A percentile compares a stretch with the other conserved stretches of the same genome.
Conservation (phyloP, 2,329 filamentous ascomycete genomes). For the Epichloe sibirici region DNA sequence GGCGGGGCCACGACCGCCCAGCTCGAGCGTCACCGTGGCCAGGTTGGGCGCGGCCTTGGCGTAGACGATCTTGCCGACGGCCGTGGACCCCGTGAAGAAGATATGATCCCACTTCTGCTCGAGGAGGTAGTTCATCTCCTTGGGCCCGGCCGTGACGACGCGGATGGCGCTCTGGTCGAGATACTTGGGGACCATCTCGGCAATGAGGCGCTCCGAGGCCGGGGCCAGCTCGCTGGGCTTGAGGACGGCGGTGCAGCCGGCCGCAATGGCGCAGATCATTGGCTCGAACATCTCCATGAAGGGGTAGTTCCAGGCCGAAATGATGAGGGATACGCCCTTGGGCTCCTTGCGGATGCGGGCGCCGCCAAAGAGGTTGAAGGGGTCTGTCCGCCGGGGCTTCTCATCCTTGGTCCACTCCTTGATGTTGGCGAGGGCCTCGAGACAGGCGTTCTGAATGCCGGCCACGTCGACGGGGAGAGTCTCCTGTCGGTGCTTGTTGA, state of each 20-base stretch:
- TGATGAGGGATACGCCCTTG: constrained; percentile 29
- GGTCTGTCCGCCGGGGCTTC: constrained; percentile 12
- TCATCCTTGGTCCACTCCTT: constrained; percentile 28
- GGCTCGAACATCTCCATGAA: constrained; percentile 25
- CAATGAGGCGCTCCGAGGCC: constrained; percentile 23
- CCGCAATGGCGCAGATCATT: constrained; percentile 29
- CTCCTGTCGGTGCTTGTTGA: constrained; percentile 23
- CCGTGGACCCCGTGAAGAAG: constrained; percentile 31
- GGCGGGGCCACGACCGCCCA: constrained; percentile 32
- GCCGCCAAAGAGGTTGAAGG: constrained; percentile 19
- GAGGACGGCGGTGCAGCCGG: constrained; percentile 27
- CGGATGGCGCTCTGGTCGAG: constrained; percentile 26
- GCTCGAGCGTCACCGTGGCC: constrained; percentile 30
- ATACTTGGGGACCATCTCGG: constrained; percentile 27
- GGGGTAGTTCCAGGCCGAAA: constrained; percentile 35
- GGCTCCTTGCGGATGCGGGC: constrained; percentile 29
- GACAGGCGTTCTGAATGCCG: constrained; percentile 21
- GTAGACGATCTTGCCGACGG: constrained; percentile 24
- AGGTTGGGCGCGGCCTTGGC: constrained; percentile 30
- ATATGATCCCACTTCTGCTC: constrained; percentile 29
- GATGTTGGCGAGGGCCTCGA: constrained; percentile 24
- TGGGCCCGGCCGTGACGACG: constrained; percentile 23
- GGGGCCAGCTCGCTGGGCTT: constrained; percentile 31
- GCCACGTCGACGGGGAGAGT: constrained; percentile 18
- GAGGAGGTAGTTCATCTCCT: constrained; percentile 25